Base-by-base conservation (phyloP, 2,329 filamentous ascomycete species). In the Pseudogymnoascus sp. region DNA sequence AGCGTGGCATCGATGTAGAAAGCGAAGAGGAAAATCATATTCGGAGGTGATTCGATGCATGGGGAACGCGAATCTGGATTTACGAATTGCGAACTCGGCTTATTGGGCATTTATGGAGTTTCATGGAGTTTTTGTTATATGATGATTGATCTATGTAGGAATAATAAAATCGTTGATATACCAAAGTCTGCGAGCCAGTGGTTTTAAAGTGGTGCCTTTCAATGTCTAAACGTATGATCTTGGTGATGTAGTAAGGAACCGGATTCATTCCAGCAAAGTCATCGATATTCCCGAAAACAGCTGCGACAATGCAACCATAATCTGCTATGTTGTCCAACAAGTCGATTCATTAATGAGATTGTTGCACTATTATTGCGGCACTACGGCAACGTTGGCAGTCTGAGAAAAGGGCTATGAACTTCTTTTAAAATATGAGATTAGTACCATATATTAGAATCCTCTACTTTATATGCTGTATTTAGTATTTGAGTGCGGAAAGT, bases 1-100 rank as follows among this genome's bases (percentile, higher is more conserved):
- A 56, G 28, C 50, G 50, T 56, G n/a, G 50, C 28, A 59, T 66
- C n/a, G 34, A 42, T 38, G 62, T 65, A 38, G 42, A 67, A 63
- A 66, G 28, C 6, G 21, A 23, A 23, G 36, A 40, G 18, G 64
- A 37, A 23, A 21, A 11, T 21, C 36, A 64, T 44, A 56, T 31
- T 34, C 50, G 50, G 50, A 34, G 34, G 50, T 56, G 50, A 56
- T 31, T 21, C 11, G 50, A 34, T 56, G 50, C 28, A 56, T 56
- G n/a, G 25, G 50, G 28, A 11, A 21, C 50, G 25, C 50, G 28
- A 56, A 14, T 56, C 50, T 56, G 50, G 50, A 34, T 56, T 56
- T 34, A 56, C 10, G 28, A 56, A 56, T 34, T 34, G 50, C 50
- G 34, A 56, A 14, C 50, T 56, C 16, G 50, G 21, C 50, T 31